Evolutionary conservation across 192 early-diverging fungal species (phyloP), one percentile per base, ranked within the genome.

Genomic region (Coemansia sp.): DNA sequence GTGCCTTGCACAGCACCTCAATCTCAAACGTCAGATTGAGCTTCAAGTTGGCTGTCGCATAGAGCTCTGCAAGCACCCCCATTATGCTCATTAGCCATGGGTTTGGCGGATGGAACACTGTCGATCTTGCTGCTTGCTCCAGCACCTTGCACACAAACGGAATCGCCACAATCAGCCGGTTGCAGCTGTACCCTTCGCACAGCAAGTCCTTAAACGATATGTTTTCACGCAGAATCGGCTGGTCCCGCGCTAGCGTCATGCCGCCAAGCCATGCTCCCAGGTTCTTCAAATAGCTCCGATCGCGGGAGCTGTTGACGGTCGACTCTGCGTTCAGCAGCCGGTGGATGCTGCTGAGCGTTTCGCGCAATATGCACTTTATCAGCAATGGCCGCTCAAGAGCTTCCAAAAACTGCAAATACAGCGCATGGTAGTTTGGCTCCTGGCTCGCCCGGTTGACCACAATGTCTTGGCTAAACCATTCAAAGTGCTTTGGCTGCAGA

Each of bases 101-200:
- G 74, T 96, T 97, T 26, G 96, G 94, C 10, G 92, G 90, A 48
- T 86, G 87, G 76, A 99, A 99, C 3, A 97, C 87, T 47, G 83
- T 90, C 57, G 87, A 93, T 39, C 82, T 81, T 18, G 80, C 80
- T 44, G 88, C 84, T 68, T 96, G 93, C 58, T 96, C 93, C 44
- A 99, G 76, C 0, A 97, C 91, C 71, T 97, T 96, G 81, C 96
- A 99, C 8, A 95, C 92, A 64, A 99, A 99, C 31, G 96, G 96
- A 53, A 99, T 96, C 5, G 91, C 94, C 12, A 97, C 91, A 79
- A 95, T 93, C 28, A 99, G 79, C 14, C 93, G 73, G 44, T 88
- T 85, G 34, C 79, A 83, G 56, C 88, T 87, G 64, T 88, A 96
- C 3, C 96, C 96, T 79, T 99, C 91, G 49, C 97, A 73, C 43